These are phyloP conservation scores for Striga hermonthica DNA, from an alignment of 305 asterid species.

Conservation along the genomic window DNA sequence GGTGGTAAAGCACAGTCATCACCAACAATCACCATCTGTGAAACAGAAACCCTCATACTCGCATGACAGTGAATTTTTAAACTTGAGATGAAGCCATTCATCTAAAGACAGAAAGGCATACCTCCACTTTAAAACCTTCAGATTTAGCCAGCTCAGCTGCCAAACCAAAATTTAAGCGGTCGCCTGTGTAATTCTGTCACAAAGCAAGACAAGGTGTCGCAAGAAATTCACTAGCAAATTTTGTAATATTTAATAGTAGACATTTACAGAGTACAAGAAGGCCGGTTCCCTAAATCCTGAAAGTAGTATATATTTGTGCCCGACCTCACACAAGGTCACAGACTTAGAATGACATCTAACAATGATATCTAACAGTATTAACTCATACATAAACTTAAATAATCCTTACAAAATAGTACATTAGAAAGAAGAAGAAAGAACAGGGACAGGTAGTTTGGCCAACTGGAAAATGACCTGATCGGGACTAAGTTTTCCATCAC, in stretches of 20 bases:
- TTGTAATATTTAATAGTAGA: background rate
- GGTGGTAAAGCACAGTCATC: constrained; percentile 99
- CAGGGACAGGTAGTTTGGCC: too few species aligned
- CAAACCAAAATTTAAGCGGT: constrained; percentile 94
- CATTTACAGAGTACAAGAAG: constrained; percentile 19
- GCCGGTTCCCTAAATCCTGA: constrained; percentile 6
- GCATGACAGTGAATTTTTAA: constrained; percentile 21
- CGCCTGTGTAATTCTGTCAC: constrained; percentile 89
- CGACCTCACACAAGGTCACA: background rate
- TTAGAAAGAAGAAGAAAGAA: too few species aligned
- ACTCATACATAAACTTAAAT: too few species aligned
- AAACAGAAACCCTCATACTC: constrained; percentile 32
- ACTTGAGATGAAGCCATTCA: constrained; percentile 18
- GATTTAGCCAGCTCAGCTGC: constrained; percentile 98
- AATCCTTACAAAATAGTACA: too few species aligned
- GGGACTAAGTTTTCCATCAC: too few species aligned
- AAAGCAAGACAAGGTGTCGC: constrained; percentile 23
- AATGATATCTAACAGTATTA: too few species aligned
- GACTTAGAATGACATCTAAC: too few species aligned
- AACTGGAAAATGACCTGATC: too few species aligned
- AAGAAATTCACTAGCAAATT: constrained; percentile 14
- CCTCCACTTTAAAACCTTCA: constrained; percentile 97
- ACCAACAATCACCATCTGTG: constrained; percentile 94
- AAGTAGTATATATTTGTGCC: background rate
- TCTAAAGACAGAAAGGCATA: constrained; percentile 31